Conservation (phyloP, 768 basidiomycete species). For the Crassisporium funariophilum region DNA sequence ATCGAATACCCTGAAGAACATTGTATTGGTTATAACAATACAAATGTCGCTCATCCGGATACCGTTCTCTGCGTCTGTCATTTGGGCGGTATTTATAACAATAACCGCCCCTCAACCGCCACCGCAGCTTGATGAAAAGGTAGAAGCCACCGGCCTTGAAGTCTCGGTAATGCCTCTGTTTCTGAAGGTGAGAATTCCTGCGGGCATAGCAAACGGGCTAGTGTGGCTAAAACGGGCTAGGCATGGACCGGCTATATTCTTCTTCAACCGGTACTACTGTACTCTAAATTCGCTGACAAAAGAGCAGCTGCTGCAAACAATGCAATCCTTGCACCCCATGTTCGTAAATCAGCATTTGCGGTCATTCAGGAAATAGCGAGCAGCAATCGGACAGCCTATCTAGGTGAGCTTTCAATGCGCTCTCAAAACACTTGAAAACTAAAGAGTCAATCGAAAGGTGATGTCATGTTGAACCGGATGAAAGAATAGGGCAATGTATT, state of each 20-base stretch:
- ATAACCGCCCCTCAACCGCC: constrained; percentile 30
- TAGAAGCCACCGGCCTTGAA: constrained; percentile 24
- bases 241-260: constrained; percentile 7
- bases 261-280: constrained; percentile 17
- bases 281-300: constrained; percentile 20
- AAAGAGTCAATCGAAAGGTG: constrained; percentile 23
- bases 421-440: not conserved
- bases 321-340: constrained; percentile 34
- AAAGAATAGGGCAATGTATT: constrained; percentile 36
- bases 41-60: constrained; percentile 24
- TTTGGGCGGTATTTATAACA: constrained; percentile 27
- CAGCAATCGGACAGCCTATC: constrained; percentile 35
- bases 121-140: constrained; percentile 20
- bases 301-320: constrained; percentile 31
- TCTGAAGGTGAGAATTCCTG: constrained; percentile 21
- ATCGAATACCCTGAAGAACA: no score
- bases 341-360: constrained; percentile 28
- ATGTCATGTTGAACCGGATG: constrained; percentile 24
- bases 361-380: constrained; percentile 20
- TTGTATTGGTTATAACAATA: not conserved
- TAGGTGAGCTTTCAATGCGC: constrained; percentile 23
- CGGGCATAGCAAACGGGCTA: not conserved
- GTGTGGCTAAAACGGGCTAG: constrained; percentile 9
- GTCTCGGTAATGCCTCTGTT: constrained; percentile 16
- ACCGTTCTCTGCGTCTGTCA: constrained; percentile 25